Percentiles rank a stretch among this genome's conserved stretches.
These are phyloP conservation scores for Penicillium cosmopolitanum DNA, from an alignment of 495 filamentous ascomycete genomes.

Conservation along the genomic window DNA sequence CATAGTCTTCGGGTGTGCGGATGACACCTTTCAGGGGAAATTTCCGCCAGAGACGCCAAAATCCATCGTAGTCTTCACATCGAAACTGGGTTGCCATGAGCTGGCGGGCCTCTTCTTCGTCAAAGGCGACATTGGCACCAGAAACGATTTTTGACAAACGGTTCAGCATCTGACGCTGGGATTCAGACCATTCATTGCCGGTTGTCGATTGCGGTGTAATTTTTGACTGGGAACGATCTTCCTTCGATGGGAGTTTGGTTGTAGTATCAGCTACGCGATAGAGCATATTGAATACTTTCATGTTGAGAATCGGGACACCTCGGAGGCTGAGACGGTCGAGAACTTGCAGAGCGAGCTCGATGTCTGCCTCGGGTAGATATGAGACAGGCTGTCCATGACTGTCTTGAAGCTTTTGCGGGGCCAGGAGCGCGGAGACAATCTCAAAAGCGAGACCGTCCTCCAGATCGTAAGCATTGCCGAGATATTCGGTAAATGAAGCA, in stretches of 20 bases:
- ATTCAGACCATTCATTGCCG: constrained; percentile 12
- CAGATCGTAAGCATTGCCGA: constrained; percentile 37
- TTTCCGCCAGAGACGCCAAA: constrained; percentile 66
- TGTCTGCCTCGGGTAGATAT: constrained; percentile 30
- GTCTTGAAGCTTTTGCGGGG: constrained; percentile 17
- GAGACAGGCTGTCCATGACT: constrained; percentile 7
- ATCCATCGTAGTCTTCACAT: constrained; percentile 52
- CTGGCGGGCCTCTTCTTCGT: constrained; percentile 48
- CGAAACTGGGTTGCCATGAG: constrained; percentile 48
- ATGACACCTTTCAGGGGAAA: constrained; percentile 50
- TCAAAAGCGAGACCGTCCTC: constrained; percentile 39
- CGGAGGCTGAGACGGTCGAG: constrained; percentile 49
- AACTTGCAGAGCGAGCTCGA: constrained; percentile 47
- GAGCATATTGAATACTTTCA: constrained; percentile 49
- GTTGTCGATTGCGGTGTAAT: neutral
- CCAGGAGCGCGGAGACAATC: constrained; percentile 43
- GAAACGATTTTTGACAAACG: constrained; percentile 37
- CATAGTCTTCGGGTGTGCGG: constrained; percentile 61
- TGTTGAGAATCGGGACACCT: constrained; percentile 46
- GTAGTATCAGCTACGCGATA: constrained; percentile 30
- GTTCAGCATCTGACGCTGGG: constrained; percentile 21
- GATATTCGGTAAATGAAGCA: constrained; percentile 34
- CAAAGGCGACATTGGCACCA: constrained; percentile 46
- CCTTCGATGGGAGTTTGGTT: constrained; percentile 24
- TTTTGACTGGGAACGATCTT: neutral